Conservation (phyloP, 2,329 filamentous ascomycete species). For the Emmonsiellopsis sp. region DNA sequence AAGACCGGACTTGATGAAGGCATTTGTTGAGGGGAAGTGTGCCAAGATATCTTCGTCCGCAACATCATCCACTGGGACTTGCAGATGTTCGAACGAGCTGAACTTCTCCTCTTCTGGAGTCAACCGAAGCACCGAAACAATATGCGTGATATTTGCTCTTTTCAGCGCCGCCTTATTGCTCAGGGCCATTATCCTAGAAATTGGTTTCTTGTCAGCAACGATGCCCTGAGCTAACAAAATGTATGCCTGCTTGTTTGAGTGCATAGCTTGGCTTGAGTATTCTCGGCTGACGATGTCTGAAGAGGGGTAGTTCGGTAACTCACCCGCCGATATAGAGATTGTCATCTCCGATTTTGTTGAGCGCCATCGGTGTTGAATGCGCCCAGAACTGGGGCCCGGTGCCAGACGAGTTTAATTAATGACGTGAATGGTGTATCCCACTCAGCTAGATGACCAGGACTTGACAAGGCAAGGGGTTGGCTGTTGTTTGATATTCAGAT, state of each 20-base stretch:
- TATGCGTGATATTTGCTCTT: constrained; percentile 72
- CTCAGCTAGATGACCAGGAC: neutral
- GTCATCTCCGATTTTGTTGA: constrained; percentile 60
- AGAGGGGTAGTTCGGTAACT: constrained; percentile 12
- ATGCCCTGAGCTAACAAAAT: neutral
- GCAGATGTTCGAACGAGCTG: constrained; percentile 59
- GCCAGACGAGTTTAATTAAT: neutral
- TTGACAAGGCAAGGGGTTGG: too few relatives aligned
- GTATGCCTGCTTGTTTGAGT: neutral
- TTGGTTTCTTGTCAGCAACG: neutral
- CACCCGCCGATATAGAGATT: constrained; percentile 75
- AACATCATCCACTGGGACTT: constrained; percentile 81
- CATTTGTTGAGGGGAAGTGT: constrained; percentile 67
- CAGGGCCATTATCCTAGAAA: constrained; percentile 55
- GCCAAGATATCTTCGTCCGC: constrained; percentile 79
- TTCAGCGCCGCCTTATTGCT: constrained; percentile 60
- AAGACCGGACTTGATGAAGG: constrained; percentile 73
- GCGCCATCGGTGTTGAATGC: constrained; percentile 19
- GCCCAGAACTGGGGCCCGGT: neutral
- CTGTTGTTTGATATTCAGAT: neutral
- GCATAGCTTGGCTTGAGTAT: neutral
- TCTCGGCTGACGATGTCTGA: neutral
- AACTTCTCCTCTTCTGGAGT: constrained; percentile 48
- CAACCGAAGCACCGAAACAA: constrained; percentile 71
- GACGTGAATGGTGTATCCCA: neutral